phyloP scores from a whole-genome alignment of 2,329 filamentous ascomycete species.

The Penicillium decumbens region DNA sequence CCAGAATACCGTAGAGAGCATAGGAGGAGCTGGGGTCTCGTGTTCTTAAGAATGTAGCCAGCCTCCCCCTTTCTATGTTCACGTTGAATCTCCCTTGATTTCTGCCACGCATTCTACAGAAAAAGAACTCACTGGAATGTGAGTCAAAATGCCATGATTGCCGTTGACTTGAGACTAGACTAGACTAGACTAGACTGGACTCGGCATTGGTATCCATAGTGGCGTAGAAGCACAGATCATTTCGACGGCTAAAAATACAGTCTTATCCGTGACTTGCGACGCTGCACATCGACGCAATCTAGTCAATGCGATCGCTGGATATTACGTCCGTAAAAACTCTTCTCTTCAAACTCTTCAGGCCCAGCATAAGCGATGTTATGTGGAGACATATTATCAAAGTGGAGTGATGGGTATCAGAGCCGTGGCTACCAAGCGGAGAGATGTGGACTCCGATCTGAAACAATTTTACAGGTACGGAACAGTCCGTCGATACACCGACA shows the following conservation, averaged over 20 bases:
- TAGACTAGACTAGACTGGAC: not conserved
- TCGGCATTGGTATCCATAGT: constrained; percentile 12
- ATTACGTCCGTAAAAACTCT: not conserved
- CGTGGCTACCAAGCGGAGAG: not conserved
- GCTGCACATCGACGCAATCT: not conserved
- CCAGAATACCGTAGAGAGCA: not conserved
- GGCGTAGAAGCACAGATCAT: constrained; percentile 10
- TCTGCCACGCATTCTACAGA: not conserved
- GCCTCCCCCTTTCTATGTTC: not conserved
- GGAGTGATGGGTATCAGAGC: not conserved
- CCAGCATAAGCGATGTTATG: not conserved
- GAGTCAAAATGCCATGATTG: not conserved
- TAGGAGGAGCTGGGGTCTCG: not conserved
- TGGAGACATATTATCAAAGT: not conserved
- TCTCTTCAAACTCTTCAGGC: not conserved
- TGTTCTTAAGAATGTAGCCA: not conserved
- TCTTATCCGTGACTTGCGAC: not conserved
- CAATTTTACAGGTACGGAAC: constrained; percentile 2
- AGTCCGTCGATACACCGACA: not conserved
- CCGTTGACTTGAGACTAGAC: not conserved
- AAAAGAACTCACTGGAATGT: not conserved
- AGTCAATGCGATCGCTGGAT: not conserved
- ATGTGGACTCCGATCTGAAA: not conserved
- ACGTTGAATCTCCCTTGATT: not conserved
- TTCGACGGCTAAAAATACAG: not conserved